These are phyloP conservation scores for Priceomyces haplophilus DNA, from an alignment of 805 yeast genomes.

Conservation along the genomic window DNA sequence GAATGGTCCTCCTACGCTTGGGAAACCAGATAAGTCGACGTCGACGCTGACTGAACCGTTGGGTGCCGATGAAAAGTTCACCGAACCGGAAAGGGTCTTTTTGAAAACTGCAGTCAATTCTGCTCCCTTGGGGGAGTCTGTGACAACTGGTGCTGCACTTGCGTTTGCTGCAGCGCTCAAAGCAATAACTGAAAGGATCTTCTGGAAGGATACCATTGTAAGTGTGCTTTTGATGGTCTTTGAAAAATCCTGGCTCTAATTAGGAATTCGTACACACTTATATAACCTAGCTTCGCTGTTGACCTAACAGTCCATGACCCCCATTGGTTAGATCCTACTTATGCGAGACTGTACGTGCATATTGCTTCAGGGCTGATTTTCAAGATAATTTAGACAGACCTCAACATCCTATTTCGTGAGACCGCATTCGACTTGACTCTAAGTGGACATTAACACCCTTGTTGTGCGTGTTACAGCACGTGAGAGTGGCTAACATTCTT, in stretches of 20 bases:
- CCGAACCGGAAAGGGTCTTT: slow-evolving; percentile 24
- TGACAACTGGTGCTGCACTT: slow-evolving; percentile 5
- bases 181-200: slow-evolving; percentile 1
- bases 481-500: neutral
- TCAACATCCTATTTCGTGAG: neutral
- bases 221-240: neutral
- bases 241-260: neutral
- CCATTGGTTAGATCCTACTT: neutral
- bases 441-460: neutral
- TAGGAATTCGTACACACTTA: neutral
- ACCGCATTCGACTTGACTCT: neutral
- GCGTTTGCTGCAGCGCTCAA: neutral
- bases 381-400: neutral
- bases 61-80: slow-evolving; percentile 25
- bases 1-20: slow-evolving; percentile 37
- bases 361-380: neutral
- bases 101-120: slow-evolving; percentile 28
- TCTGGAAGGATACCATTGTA: slow-evolving; percentile 1
- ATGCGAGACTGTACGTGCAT: neutral
- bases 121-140: slow-evolving; percentile 29
- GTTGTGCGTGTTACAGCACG: neutral
- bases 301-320: neutral
- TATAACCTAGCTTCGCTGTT: neutral
- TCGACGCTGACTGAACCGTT: slow-evolving; percentile 33
- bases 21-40: slow-evolving; percentile 33